phyloP scores from a whole-genome alignment of 2,329 filamentous ascomycete genomes.

The Talaromyces sp. region DNA sequence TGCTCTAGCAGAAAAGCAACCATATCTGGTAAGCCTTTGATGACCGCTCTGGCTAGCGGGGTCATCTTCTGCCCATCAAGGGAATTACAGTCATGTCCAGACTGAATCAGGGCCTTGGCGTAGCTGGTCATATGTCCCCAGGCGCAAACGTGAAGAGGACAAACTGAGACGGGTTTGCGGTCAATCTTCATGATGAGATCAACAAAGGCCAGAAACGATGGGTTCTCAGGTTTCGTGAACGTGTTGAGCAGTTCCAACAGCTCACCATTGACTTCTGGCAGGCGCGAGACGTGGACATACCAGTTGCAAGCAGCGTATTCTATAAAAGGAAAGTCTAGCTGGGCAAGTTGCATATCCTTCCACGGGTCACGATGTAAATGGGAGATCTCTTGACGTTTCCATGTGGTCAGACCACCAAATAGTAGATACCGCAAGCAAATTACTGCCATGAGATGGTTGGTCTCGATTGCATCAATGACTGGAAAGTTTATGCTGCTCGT shows the following conservation, averaged over 20 bases:
- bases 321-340: slow-evolving; percentile 1
- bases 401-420: background rate
- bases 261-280: slow-evolving; percentile 2
- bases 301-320: slow-evolving; percentile 10
- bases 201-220: slow-evolving; percentile 14
- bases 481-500: background rate
- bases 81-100: background rate
- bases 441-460: slow-evolving; percentile 7
- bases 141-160: slow-evolving; percentile 22
- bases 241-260: slow-evolving; percentile 15
- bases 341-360: background rate
- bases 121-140: slow-evolving; percentile 19
- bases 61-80: background rate
- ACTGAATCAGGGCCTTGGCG: slow-evolving; percentile 12
- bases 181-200: background rate
- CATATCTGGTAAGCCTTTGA: slow-evolving; percentile 19
- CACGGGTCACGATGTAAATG: background rate
- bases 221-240: slow-evolving; percentile 11
- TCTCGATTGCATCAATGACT: background rate
- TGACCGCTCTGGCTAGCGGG: background rate
- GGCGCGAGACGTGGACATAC: slow-evolving; percentile 13
- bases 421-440: slow-evolving; percentile 14
- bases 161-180: slow-evolving; percentile 9
- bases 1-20: slow-evolving; percentile 21
- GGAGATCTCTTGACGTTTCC: background rate